Evolutionary conservation across 345 rosid genomes (phyloP).

Genomic region (Heritiera littoralis): DNA sequence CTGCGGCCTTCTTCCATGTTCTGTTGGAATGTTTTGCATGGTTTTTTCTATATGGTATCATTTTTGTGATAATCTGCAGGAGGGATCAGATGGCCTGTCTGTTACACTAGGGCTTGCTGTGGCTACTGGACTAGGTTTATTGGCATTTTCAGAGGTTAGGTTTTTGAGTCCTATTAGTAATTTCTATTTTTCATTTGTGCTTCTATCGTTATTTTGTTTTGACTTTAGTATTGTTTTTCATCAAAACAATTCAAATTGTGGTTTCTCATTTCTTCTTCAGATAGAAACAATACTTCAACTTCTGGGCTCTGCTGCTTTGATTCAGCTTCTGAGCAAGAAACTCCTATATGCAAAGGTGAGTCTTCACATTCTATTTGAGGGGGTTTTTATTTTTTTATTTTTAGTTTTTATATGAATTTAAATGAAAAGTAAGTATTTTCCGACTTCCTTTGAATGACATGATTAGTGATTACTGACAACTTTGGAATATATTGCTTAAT

Average conservation of each 20-base stretch:
- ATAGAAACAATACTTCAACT: constrained; percentile 87
- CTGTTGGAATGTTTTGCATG: neutral
- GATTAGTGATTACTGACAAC: neutral
- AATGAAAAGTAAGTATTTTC: neutral
- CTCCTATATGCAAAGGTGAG: constrained; percentile 81
- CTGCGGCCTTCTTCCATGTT: neutral
- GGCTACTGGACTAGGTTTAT: constrained; percentile 70
- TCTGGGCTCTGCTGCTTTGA: constrained; percentile 85
- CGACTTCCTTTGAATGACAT: neutral
- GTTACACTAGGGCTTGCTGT: constrained; percentile 68
- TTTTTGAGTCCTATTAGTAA: neutral
- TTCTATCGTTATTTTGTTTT: neutral
- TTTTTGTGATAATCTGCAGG: constrained; percentile 49
- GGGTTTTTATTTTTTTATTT: neutral
- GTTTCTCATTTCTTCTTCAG: constrained; percentile 40
- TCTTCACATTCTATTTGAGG: constrained; percentile 12
- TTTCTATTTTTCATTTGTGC: neutral
- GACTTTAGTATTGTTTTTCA: neutral
- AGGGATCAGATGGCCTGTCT: constrained; percentile 53
- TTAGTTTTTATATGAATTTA: neutral
- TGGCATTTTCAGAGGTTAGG: constrained; percentile 82
- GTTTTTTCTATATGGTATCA: constrained; percentile 19
- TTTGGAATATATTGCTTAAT: neutral
- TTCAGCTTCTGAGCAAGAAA: constrained; percentile 83
- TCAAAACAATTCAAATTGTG: constrained; percentile 15